Evolutionary conservation across 1,284 basidiomycete species (phyloP), one percentile per base, ranked within the genome.

Genomic region (Trametes polyzona): DNA sequence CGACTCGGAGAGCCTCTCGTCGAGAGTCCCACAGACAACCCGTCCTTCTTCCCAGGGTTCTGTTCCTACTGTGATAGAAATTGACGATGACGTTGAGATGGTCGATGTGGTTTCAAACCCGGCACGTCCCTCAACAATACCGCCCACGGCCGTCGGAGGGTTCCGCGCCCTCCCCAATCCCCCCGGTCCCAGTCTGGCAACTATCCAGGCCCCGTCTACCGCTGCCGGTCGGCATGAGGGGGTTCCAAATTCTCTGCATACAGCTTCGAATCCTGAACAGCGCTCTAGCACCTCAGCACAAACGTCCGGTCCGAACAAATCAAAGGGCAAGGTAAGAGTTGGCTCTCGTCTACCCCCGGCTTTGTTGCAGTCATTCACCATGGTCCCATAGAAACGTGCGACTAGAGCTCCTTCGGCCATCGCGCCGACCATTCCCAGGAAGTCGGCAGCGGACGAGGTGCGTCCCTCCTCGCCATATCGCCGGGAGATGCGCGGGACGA

Each of bases 51-150:
- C 26, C 23, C 17, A 27, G 19, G 21, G 21, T 30, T 11, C 27
- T 4, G 7, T 10, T 5, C 23, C n/a, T 5, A 10, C 43, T 23
- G 29, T 47, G 3, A 47, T 47, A 26, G 44, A 35, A 10, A n/a
- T 54, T 12, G 52, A 47, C 21, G 37, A 47, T 12, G 44, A 47
- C 24, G n/a, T 41, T 17, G 36, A 54, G 17, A 32, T 37, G 16
- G 9, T 41, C 17, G 47, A 48, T 26, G n/a, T 35, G 4, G 19
- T 19, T 17, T 7, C n/a, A n/a, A n/a, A n/a, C n/a, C n/a, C n/a
- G n/a, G n/a, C n/a, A n/a, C n/a, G n/a, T n/a, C n/a, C n/a, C n/a
- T n/a, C n/a, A n/a, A n/a, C n/a, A n/a, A n/a, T n/a, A n/a, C n/a
- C n/a, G n/a, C n/a, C 43, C 6, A 11, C 24, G 24, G 0, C 30